phyloP scores from a whole-genome alignment of 805 yeast species.

The Wickerhamomyces alni region DNA sequence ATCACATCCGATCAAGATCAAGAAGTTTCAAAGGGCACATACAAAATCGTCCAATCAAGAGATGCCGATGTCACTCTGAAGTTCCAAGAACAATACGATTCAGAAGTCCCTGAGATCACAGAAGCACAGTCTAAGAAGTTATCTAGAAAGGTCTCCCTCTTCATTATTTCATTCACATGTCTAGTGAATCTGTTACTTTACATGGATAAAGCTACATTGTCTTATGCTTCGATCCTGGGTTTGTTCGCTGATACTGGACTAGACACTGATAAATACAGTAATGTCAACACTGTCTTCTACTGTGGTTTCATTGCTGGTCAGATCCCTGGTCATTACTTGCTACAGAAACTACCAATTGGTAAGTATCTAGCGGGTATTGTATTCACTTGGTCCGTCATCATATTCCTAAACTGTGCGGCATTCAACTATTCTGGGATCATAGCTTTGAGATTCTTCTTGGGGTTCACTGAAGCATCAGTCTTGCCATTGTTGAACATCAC shows the following conservation, averaged over 20 bases:
- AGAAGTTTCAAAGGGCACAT: constrained; percentile 24
- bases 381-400: constrained; percentile 38
- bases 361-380: constrained; percentile 31
- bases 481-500: constrained; percentile 41
- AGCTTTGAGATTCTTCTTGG: constrained; percentile 44
- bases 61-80: constrained; percentile 36
- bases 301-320: constrained; percentile 47
- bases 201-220: constrained; percentile 46
- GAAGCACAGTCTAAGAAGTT: constrained; percentile 36
- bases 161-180: constrained; percentile 32
- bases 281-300: constrained; percentile 46
- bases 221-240: constrained; percentile 43
- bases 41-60: constrained; percentile 23
- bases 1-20: not conserved
- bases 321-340: constrained; percentile 32
- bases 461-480: constrained; percentile 41
- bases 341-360: constrained; percentile 39
- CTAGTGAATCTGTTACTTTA: constrained; percentile 37
- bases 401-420: constrained; percentile 42
- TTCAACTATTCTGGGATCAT: constrained; percentile 39
- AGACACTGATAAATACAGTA: constrained; percentile 37
- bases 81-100: constrained; percentile 31
- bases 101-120: constrained; percentile 32
- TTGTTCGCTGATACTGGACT: constrained; percentile 41
- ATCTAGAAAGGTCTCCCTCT: constrained; percentile 31